Base-by-base conservation (phyloP, 2,329 filamentous ascomycete species). In the Pestalotiopsis sp. region DNA sequence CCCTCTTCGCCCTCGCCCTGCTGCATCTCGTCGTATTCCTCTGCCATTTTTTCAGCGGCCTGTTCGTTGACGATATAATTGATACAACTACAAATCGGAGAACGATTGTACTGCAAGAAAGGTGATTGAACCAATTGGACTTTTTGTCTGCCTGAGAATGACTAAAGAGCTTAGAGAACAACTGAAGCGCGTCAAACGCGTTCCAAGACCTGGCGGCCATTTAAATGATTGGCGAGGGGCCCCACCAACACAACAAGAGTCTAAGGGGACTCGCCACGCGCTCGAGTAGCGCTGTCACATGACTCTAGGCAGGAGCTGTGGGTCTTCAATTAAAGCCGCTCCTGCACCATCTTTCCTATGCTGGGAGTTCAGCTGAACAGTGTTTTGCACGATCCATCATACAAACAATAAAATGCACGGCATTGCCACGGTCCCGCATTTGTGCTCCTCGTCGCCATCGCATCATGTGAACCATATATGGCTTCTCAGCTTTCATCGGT, bases 1-100 rank as follows among this genome's bases (percentile, higher is more conserved):
- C 38, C 57, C 68, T 52, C 45, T n/a, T 41, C 63, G 14, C 20
- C 64, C 27, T 68, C 67, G 5, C 77, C 84, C 73, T 76, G 80
- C 74, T 90, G 89, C 68, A 87, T 87, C 70, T 91, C 91, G 72
- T 97, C 93, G 72, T 90, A 89, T 71, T 91, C 88, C 72, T 89
- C 87, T 27, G 77, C 70, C 77, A 79, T 79, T 59, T 45, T 56
- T 25, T 36, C 52, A 23, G 23, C n/a, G n/a, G 12, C n/a, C 12
- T 25, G 20, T 5, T 3, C 11, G n/a, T 65, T 6, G 17, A 52
- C 9, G 13, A 31, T 31, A 12, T 6, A 27, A 1, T 17, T 27
- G 36, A 0, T 59, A 17, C 12, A 6, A 17, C 4, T n/a, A 4
- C 27, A 3, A 36, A 23, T 23, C 17, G 17, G 4, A 65, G n/a